Conservation (phyloP, 1,284 basidiomycete species). For the Ustilago lituana region DNA sequence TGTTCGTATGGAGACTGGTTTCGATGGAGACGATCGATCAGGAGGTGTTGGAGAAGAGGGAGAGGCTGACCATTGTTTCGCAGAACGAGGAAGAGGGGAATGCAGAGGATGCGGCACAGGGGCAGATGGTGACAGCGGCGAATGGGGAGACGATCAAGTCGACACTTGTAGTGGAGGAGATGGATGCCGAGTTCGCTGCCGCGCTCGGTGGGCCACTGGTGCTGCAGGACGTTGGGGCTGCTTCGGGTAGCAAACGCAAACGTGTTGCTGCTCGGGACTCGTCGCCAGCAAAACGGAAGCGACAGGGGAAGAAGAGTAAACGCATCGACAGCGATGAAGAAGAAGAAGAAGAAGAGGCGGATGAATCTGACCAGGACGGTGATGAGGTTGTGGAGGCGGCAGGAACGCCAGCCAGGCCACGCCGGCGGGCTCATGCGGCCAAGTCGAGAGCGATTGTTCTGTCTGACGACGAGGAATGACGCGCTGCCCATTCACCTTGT, state of each 20-base stretch:
- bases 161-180: conserved; percentile 66
- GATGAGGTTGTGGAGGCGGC: conserved; percentile 64
- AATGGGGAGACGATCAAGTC: conserved; percentile 34
- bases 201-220: conserved; percentile 69
- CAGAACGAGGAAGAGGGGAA: background rate
- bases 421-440: background rate
- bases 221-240: conserved; percentile 46
- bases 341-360: conserved; percentile 17
- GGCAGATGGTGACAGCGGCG: background rate
- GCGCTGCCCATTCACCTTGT: too few species aligned
- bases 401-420: conserved; percentile 1
- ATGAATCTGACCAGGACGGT: conserved; percentile 5
- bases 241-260: too few species aligned
- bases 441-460: conserved; percentile 1
- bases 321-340: conserved; percentile 21
- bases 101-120: background rate
- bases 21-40: conserved; percentile 54
- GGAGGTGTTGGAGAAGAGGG: conserved; percentile 46
- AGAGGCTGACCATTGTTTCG: conserved; percentile 10
- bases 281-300: background rate
- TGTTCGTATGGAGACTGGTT: conserved; percentile 47
- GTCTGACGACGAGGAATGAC: conserved; percentile 11
- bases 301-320: conserved; percentile 2
- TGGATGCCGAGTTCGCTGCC: conserved; percentile 72
- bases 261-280: too few species aligned